Base-by-base conservation (phyloP, 2,329 filamentous ascomycete species). In the Microdochium paspali region DNA sequence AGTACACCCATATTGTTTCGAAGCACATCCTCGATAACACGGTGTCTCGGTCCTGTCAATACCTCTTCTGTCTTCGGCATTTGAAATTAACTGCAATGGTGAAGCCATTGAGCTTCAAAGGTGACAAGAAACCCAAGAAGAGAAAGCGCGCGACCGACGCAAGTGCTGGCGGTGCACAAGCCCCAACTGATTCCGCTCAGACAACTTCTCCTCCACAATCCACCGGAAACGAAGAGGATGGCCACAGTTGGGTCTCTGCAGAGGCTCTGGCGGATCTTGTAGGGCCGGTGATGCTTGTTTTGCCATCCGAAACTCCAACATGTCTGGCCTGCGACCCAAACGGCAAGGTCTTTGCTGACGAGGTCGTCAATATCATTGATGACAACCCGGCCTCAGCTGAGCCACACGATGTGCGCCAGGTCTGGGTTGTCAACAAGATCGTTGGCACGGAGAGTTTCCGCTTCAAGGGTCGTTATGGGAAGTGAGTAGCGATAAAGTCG, bases 81-180 rank as follows among this genome's bases (percentile, higher is more conserved):
- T 28, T 28, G 7, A 13, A 28, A 7, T 13, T 20, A 44, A 23
- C 23, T 48, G 51, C 42, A 56, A 93, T 93, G 87, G 84, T 95
- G 57, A 96, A 95, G 65, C 84, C 91, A 44, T 79, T 98, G 49
- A 76, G 82, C 44, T 98, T 98, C 76, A 98, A 98, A 70, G 93
- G 93, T 73, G 93, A 98, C 70, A 96, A 94, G 68, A 93, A 93
- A 70, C 71, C 80, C 50, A 95, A 93, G 68, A 96, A 96, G 74
- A 80, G 89, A 65, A 96, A 95, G 76, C 82, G 87, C 56, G 68
- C 76, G 44, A 71, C 73, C 46, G 70, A 70, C 40, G 72, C 79
- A 40, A 69, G 73, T 50, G 66, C 71, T 24, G 63, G 66, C 12
- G 63, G 47, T 32, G 56, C 54, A 43, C 61, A 59, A 45, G 65